Evolutionary conservation across 1,284 basidiomycete genomes (phyloP), one percentile per base, ranked within the genome.

Genomic region (Microbotryomycetes sp.): DNA sequence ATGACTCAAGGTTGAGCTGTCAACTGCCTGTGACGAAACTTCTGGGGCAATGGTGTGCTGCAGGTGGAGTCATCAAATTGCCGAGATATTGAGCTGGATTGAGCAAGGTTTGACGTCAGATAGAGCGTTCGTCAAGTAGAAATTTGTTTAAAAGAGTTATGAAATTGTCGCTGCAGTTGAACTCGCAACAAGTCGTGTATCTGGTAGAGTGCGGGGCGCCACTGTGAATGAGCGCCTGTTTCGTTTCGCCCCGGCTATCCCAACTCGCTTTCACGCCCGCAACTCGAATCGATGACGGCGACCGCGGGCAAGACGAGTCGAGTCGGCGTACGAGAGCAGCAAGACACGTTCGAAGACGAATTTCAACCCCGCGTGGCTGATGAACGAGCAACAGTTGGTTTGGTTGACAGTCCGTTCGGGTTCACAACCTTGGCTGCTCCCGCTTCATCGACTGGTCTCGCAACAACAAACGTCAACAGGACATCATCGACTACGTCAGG

Each of bases 1-100:
- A 70, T 28, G 58, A 69, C 46, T 70, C 70, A 32, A 57, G 70
- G 36, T 46, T 68, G 45, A 58, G 56, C 2, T 68, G 67, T 53
- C 67, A 68, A 45, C 49, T 68, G 6, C 64, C 59, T 19, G 67
- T 68, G 5, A 66, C 67, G 19, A 56, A 54, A 28, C 62, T 61
- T 47, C 28, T 68, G 45, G 67, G 60, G 15, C 56, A 56, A n/a
- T 68, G 67, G 67, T 23, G 56, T 15, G 47, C 23, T 9, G 4
- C n/a, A 16, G 67, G 67, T 3, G 67, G 67, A 6, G 31, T 50
- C 23, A 60, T 68, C 5, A 15, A 49, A 12, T 16, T 68, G 30
- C 67, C 67, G 3, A 16, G 62, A 31, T 68, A 66, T 50, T 68
- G 36, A 42, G n/a, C n/a, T n/a, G n/a, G n/a, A n/a, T n/a, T n/a